Conservation (phyloP, 345 rosid genomes). For the Lepidium sativum region DNA sequence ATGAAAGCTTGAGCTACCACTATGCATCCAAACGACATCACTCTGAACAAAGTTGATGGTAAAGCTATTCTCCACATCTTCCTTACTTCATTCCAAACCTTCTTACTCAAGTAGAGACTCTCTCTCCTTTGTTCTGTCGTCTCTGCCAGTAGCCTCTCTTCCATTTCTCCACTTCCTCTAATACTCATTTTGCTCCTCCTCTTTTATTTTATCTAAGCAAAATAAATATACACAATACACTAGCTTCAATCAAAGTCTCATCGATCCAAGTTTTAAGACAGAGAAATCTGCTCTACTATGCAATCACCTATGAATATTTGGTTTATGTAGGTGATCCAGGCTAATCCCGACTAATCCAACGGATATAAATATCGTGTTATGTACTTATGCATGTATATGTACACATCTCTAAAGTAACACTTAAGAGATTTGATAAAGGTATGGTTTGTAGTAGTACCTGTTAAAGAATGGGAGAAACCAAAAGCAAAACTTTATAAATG, state of each 20-base stretch:
- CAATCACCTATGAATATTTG: too few relatives aligned
- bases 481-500: not conserved
- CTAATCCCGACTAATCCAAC: too few relatives aligned
- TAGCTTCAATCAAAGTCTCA: not conserved
- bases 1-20: constrained; percentile 48
- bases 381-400: not conserved
- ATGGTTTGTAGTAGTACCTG: constrained; percentile 1
- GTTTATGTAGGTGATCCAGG: too few relatives aligned
- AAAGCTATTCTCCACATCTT: constrained; percentile 46
- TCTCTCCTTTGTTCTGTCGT: constrained; percentile 18
- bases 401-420: not conserved
- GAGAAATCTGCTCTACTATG: too few relatives aligned
- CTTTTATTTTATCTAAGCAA: not conserved
- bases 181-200: not conserved
- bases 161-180: constrained; percentile 18
- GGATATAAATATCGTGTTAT: too few relatives aligned
- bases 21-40: constrained; percentile 37
- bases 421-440: not conserved
- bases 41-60: constrained; percentile 42
- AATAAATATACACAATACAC: not conserved
- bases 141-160: constrained; percentile 23
- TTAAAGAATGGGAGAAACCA: constrained; percentile 16
- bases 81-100: constrained; percentile 23
- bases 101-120: constrained; percentile 11
- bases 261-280: too few relatives aligned